Evolutionary conservation across 2,329 filamentous ascomycete genomes (phyloP).

Genomic region (Dactylellina sp.): DNA sequence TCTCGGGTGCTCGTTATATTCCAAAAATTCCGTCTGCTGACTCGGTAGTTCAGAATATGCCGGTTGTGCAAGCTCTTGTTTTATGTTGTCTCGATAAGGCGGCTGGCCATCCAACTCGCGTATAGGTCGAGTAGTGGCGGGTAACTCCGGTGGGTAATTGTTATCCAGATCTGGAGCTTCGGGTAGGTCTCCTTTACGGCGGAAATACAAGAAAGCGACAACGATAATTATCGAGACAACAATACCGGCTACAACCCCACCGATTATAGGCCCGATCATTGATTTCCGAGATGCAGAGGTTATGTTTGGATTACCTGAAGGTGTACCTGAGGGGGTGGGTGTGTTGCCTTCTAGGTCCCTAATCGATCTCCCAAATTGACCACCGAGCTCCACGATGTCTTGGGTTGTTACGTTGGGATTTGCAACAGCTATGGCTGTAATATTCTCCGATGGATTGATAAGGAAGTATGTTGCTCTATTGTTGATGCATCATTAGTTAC

Average conservation of each 20-base stretch:
- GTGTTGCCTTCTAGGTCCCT: slow-evolving; percentile 3
- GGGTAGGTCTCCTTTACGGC: neutral
- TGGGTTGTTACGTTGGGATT: slow-evolving; percentile 8
- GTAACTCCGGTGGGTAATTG: neutral
- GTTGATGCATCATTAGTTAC: neutral
- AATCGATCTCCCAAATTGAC: slow-evolving; percentile 2
- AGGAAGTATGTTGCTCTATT: slow-evolving; percentile 27
- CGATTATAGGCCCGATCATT: slow-evolving; percentile 65
- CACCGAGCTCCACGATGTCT: slow-evolving; percentile 21
- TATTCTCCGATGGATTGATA: slow-evolving; percentile 22
- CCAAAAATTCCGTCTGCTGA: neutral
- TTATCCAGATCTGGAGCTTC: neutral
- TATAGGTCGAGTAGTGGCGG: neutral
- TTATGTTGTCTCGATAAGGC: neutral
- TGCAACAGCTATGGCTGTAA: slow-evolving; percentile 34
- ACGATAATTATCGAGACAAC: slow-evolving; percentile 64
- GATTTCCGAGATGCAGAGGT: slow-evolving; percentile 41
- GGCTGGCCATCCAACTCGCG: slow-evolving; percentile 1
- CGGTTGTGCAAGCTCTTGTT: neutral
- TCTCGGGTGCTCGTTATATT: slow-evolving; percentile 1
- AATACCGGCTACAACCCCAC: slow-evolving; percentile 67
- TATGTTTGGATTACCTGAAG: neutral
- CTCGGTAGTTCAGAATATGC: slow-evolving; percentile 1
- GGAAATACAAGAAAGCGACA: slow-evolving; percentile 64
- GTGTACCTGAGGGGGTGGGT: neutral